Evolutionary conservation across 1,139 yeast genomes (phyloP).

Genomic region (Hansenula anomala): DNA sequence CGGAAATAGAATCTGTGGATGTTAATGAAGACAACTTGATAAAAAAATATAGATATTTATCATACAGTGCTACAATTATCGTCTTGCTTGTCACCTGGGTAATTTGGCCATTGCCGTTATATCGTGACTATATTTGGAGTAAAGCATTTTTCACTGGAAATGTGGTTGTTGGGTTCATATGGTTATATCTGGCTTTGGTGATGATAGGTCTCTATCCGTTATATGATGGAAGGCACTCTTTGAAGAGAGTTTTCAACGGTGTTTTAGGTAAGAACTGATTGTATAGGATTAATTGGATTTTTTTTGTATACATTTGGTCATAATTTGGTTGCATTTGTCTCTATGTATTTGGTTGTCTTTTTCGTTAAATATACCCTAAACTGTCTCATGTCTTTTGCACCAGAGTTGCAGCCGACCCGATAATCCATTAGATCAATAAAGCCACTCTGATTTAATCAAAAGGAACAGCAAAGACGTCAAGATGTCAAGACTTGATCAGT

Average conservation of each 20-base stretch:
- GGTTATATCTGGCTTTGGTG: slow-evolving; percentile 32
- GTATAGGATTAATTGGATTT: too few species aligned
- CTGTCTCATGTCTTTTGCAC: too few species aligned
- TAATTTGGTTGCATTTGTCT: too few species aligned
- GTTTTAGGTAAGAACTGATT: slow-evolving; percentile 37
- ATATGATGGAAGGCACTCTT: slow-evolving; percentile 31
- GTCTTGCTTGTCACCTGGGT: slow-evolving; percentile 34
- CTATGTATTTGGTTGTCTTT: too few species aligned
- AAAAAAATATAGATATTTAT: slow-evolving; percentile 25
- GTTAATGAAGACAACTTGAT: not conserved
- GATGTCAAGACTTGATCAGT: too few species aligned
- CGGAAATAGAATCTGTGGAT: not conserved
- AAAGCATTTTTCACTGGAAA: slow-evolving; percentile 37
- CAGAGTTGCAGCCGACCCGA: too few species aligned
- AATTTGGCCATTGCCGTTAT: slow-evolving; percentile 44
- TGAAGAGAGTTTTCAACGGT: slow-evolving; percentile 24
- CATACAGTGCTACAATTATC: slow-evolving; percentile 28
- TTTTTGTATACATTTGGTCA: slow-evolving; percentile 60
- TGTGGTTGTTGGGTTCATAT: slow-evolving; percentile 34
- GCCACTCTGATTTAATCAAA: too few species aligned
- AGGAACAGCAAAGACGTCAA: too few species aligned
- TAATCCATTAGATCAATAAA: too few species aligned
- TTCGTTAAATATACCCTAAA: too few species aligned
- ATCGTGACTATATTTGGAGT: slow-evolving; percentile 37
- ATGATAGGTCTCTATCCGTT: slow-evolving; percentile 36